Evolutionary conservation across 73 alveolate genomes (phyloP), one percentile per base, ranked within the genome.

Genomic region (Durusdinium trenchii): DNA sequence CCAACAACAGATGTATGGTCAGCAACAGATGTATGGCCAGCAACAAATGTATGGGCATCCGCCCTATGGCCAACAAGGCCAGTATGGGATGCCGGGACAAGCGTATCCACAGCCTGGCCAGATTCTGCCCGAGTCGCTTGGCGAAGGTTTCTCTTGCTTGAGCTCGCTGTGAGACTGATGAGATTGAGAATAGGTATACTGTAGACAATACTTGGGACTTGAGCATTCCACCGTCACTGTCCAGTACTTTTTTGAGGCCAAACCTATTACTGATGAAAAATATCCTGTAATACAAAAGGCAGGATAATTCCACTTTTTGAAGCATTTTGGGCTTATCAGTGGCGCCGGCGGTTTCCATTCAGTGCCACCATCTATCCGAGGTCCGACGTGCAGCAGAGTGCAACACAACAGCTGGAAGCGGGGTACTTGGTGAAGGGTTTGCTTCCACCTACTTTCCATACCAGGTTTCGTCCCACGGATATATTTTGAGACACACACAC

Each of bases 331-430:
- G 64, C 64, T 9, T 20, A 20, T 20, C 64, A 9, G 28, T 54
- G 64, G 64, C 20, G 64, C 28, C 64, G 9, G 9, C 20, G 64
- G 64, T 54, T 54, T 54, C 64, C 20, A 20, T 9, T 54, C 64
- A 54, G n/a, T n/a, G n/a, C n/a, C n/a, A n/a, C 51, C 50, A 38
- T 1, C 85, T 3, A 38, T 10, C 92, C 69, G 16, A 82, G 92
- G 92, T 4, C 92, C 6, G 86, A 76, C 45, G 92, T 82, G 46
- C 92, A 82, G 73, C 92, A 82, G 71, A 82, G 92, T 30, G 92
- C 92, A 35, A 82, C 92, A 36, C 92, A 82, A 47, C 92, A 82
- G 48, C 92, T 82, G 5, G 92, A 82, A 50, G 92, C 71, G 42
- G 64, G 64, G 28, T 20, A 20, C 64, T 54, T 20, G 20, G 64